phyloP scores from a whole-genome alignment of 371 early-diverging fungal species.

The Saksenaea vasiformis region DNA sequence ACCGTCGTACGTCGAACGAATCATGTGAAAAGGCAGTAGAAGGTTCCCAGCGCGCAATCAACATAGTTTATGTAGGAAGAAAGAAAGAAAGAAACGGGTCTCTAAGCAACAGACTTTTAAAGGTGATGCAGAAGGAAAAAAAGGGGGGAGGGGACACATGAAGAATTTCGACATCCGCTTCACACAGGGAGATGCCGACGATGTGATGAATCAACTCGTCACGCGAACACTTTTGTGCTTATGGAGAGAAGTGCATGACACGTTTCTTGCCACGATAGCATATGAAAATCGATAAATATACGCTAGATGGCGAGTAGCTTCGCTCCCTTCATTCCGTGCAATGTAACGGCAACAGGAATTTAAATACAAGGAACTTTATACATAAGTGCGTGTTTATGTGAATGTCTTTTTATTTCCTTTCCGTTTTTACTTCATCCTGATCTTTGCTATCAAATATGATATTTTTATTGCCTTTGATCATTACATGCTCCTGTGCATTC shows the following conservation, averaged over 20 bases:
- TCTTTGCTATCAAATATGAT: not conserved
- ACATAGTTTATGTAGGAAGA: not conserved
- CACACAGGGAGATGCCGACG: not conserved
- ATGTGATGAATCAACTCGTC: not conserved
- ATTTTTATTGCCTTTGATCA: not conserved
- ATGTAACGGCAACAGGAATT: not conserved
- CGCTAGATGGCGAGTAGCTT: not conserved
- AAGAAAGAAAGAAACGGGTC: not conserved
- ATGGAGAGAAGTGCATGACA: not conserved
- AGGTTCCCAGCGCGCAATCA: slow-evolving; percentile 12
- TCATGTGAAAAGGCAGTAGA: slow-evolving; percentile 52
- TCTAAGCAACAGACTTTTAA: not conserved
- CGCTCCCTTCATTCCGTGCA: not conserved
- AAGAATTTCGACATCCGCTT: not conserved
- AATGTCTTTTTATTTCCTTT: slow-evolving; percentile 1
- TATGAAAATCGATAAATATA: not conserved
- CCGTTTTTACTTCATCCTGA: slow-evolving; percentile 3
- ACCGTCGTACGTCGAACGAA: slow-evolving; percentile 19
- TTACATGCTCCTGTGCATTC: not conserved
- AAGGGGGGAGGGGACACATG: not conserved
- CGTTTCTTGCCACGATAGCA: not conserved
- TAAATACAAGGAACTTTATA: not conserved
- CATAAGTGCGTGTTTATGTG: not conserved
- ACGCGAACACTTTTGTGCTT: not conserved
- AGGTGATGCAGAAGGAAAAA: not conserved